A percentile compares a stretch with the other conserved stretches of the same genome.
phyloP scores from a whole-genome alignment of 768 basidiomycete genomes.

The Crucibulum laeve region DNA sequence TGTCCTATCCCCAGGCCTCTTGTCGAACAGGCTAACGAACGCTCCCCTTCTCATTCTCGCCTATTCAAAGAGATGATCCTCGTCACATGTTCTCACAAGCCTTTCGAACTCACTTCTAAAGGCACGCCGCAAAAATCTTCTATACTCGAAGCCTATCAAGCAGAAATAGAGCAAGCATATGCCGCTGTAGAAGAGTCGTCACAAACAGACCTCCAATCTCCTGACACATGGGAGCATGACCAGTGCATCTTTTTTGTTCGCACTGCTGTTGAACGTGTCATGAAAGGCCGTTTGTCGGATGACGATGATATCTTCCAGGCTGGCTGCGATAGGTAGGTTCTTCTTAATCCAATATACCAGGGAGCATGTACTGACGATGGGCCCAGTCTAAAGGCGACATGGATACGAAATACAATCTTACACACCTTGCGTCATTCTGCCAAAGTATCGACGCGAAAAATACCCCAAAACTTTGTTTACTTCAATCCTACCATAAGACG shows the following conservation, averaged over 20 bases:
- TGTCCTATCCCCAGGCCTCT: slow-evolving; percentile 25
- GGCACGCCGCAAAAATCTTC: slow-evolving; percentile 16
- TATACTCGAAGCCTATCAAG: slow-evolving; percentile 14
- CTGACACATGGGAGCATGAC: neutral
- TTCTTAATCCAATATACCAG: neutral
- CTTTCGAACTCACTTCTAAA: slow-evolving; percentile 16
- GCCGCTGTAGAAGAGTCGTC: slow-evolving; percentile 8
- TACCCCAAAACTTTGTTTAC: slow-evolving; percentile 11
- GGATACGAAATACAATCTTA: slow-evolving; percentile 23
- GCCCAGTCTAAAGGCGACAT: slow-evolving; percentile 23
- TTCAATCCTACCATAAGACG: slow-evolving; percentile 11
- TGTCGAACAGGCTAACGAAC: slow-evolving; percentile 33
- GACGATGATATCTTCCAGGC: slow-evolving; percentile 28
- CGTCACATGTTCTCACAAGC: no score
- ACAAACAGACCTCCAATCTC: slow-evolving; percentile 5
- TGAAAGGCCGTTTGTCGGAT: slow-evolving; percentile 20
- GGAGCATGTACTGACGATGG: no score
- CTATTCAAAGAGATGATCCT: slow-evolving; percentile 50
- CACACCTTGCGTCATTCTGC: slow-evolving; percentile 11
- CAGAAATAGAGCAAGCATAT: slow-evolving; percentile 19
- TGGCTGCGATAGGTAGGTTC: slow-evolving; percentile 30
- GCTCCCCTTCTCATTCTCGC: slow-evolving; percentile 38
- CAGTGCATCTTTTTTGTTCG: slow-evolving; percentile 23
- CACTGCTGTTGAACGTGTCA: slow-evolving; percentile 22
- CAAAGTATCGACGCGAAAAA: slow-evolving; percentile 1